These are phyloP conservation scores for Fusarium staphyleae DNA, from an alignment of 2,329 filamentous ascomycete genomes.

Conservation along the genomic window DNA sequence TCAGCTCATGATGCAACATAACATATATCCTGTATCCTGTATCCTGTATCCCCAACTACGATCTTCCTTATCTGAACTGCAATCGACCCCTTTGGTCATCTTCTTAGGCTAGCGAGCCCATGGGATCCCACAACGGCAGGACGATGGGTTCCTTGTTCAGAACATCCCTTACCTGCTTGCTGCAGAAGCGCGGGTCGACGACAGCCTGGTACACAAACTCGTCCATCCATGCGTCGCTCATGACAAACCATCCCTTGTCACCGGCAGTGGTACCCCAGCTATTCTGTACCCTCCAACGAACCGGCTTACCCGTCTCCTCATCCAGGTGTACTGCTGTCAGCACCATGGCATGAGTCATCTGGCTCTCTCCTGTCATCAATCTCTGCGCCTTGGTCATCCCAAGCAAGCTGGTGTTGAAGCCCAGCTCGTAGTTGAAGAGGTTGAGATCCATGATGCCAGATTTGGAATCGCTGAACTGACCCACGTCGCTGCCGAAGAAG, in stretches of 20 bases:
- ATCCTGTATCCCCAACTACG: slow-evolving; percentile 1
- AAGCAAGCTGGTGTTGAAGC: slow-evolving; percentile 79
- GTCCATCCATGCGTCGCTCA: slow-evolving; percentile 82
- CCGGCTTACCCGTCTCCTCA: slow-evolving; percentile 63
- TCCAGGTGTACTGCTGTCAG: slow-evolving; percentile 85
- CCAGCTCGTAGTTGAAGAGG: slow-evolving; percentile 80
- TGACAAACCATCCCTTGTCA: slow-evolving; percentile 85
- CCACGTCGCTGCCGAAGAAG: slow-evolving; percentile 90
- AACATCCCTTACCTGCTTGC: slow-evolving; percentile 72
- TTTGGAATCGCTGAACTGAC: slow-evolving; percentile 74
- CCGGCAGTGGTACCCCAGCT: slow-evolving; percentile 77
- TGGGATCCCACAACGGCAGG: slow-evolving; percentile 80
- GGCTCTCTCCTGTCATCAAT: slow-evolving; percentile 74
- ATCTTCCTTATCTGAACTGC: background rate
- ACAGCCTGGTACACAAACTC: slow-evolving; percentile 88
- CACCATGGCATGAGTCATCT: slow-evolving; percentile 95
- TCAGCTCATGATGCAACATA: slow-evolving; percentile 19
- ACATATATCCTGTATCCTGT: background rate
- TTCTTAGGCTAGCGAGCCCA: slow-evolving; percentile 75
- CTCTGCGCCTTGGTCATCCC: slow-evolving; percentile 79
- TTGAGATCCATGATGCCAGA: slow-evolving; percentile 82
- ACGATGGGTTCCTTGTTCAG: slow-evolving; percentile 74
- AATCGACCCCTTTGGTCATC: slow-evolving; percentile 4
- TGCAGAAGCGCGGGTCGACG: slow-evolving; percentile 74
- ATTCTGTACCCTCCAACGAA: slow-evolving; percentile 88